Base-by-base conservation (phyloP, 2,329 filamentous ascomycete genomes). In the Dactylellina leptospora region DNA sequence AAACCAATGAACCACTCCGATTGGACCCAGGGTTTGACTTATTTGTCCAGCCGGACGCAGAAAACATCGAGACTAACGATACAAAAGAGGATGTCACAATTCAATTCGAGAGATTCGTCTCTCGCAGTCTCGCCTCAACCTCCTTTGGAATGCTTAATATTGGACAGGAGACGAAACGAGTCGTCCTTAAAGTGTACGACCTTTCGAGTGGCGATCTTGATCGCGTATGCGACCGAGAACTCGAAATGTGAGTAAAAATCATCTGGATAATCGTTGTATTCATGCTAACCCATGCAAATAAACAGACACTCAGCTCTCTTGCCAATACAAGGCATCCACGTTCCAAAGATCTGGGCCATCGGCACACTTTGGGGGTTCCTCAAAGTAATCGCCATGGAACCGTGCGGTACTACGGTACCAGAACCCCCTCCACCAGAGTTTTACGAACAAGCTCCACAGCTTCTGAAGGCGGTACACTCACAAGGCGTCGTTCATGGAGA, bases 171-270 rank as follows among this genome's bases (percentile, higher is more conserved):
- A 25, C n/a, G 33, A 66, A 47, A 22, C 4, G 33, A 1, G 61
- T 66, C 16, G 27, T 66, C n/a, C 47, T 66, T 30, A 66, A 66
- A 28, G 25, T 66, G 25, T 66, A 66, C 23, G 61, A 66, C 25
- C 61, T 66, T 18, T 66, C 61, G 8, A 66, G n/a, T n/a, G 16
- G 22, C 1, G 51, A 50, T 25, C 20, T 58, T 11, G 23, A 20
- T 9, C 42, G 23, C 4, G 53, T 66, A 10, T 66, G 61, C 18
- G 27, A 40, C 4, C 27, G 44, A 40, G 61, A 66, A 13, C 20
- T 66, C 13, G 47, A 66, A 23, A 55, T 55, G 61, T 66, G 36
- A 66, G 61, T 58, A 16, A 18, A 13, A 6, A 25, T 3, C 11
- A 16, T 13, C 5, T 25, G 9, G n/a, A 25, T 13, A 13, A 1